Evolutionary conservation across 495 filamentous ascomycete genomes (phyloP).

Genomic region (Amphirosellinia nigrospora): DNA sequence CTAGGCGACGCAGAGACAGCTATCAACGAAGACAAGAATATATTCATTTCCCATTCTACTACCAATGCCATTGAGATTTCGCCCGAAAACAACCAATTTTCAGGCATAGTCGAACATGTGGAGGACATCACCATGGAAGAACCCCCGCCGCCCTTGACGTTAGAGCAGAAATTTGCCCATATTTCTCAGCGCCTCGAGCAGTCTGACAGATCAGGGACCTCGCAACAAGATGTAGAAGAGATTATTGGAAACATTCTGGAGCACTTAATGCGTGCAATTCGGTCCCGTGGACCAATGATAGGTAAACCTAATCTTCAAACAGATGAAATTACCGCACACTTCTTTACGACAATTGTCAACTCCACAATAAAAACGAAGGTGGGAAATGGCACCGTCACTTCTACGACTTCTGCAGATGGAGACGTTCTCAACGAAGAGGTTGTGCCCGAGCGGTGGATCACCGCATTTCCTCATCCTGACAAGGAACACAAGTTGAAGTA

Average conservation of each 20-base stretch:
- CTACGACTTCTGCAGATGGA: constrained; percentile 29
- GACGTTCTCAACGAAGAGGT: constrained; percentile 40
- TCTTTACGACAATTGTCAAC: constrained; percentile 55
- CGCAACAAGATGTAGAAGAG: constrained; percentile 90
- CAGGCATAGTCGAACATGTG: constrained; percentile 19
- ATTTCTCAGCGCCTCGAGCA: constrained; percentile 47
- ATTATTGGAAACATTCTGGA: constrained; percentile 91
- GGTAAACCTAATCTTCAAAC: constrained; percentile 66
- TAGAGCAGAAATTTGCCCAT: constrained; percentile 50
- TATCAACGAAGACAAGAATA: background rate
- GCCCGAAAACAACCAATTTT: background rate
- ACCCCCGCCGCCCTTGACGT: constrained; percentile 30
- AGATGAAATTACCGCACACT: constrained; percentile 74
- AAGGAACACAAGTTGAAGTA: constrained; percentile 43
- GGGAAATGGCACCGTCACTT: background rate
- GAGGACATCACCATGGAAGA: constrained; percentile 35
- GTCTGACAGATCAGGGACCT: constrained; percentile 51
- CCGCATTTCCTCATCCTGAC: constrained; percentile 45
- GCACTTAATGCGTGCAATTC: constrained; percentile 87
- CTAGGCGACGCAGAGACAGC: constrained; percentile 31
- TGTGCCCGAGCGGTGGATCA: constrained; percentile 46
- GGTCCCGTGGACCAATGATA: constrained; percentile 60
- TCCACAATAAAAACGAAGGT: constrained; percentile 45
- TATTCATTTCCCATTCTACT: background rate
- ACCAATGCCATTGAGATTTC: background rate